phyloP scores from a whole-genome alignment of 352 stramenopile species.

The Globisporangium spinosum region DNA sequence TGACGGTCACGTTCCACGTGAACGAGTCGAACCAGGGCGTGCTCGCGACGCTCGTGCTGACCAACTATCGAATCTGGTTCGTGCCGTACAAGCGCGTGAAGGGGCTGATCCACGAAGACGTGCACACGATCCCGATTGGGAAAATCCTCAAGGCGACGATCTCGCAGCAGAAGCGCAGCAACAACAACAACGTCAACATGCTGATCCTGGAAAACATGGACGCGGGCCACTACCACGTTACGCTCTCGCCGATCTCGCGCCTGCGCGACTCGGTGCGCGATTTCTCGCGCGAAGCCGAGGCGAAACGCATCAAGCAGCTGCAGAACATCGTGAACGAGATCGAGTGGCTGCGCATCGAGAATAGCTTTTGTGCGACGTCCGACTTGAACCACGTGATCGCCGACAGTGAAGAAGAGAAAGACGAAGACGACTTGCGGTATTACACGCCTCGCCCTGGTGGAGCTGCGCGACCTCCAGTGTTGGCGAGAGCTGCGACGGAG shows the following conservation, averaged over 20 bases:
- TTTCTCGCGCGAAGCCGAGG: constrained; percentile 64
- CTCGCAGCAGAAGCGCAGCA: constrained; percentile 78
- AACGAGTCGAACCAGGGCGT: constrained; percentile 85
- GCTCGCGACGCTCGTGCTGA: constrained; percentile 71
- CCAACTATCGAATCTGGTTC: constrained; percentile 85
- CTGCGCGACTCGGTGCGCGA: constrained; percentile 66
- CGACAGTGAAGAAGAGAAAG: constrained; percentile 43
- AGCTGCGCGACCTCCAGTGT: constrained; percentile 17
- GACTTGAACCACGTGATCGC: constrained; percentile 71
- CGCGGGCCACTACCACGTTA: constrained; percentile 82
- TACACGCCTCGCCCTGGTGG: constrained; percentile 58
- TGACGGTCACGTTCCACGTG: constrained; percentile 86
- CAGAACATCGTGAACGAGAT: constrained; percentile 80
- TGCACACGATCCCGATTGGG: constrained; percentile 74
- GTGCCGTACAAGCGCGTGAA: constrained; percentile 74
- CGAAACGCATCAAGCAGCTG: constrained; percentile 77
- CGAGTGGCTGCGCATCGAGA: constrained; percentile 81
- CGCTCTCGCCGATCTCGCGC: constrained; percentile 70
- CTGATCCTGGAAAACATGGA: constrained; percentile 85
- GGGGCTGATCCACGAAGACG: constrained; percentile 76
- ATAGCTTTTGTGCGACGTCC: constrained; percentile 74
- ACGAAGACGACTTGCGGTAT: constrained; percentile 55
- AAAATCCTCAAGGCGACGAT: constrained; percentile 80
- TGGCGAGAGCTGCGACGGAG: constrained; percentile 29
- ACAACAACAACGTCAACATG: constrained; percentile 69